Base-by-base conservation (phyloP, 257 asterid species). In the Salvia rosmarinus region DNA sequence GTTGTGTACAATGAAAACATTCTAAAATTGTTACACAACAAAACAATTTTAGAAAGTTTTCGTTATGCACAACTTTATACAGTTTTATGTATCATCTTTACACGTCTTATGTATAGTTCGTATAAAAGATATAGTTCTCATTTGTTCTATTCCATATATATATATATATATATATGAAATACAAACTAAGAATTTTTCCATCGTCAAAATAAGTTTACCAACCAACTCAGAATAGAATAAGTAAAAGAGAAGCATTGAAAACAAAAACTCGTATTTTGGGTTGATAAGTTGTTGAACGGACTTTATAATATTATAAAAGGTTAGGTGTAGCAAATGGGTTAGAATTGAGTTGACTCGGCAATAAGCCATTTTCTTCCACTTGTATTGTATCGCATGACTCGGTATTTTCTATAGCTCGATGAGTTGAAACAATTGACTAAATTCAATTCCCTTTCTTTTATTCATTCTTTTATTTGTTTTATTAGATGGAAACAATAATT, bases 291-390 rank as follows among this genome's bases (percentile, higher is more conserved):
- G 75, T 43, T 57, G 46, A 57, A 12, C 12, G 25, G 35, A 21
- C 39, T 46, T 66, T n/a, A 32, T 55, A 21, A 35, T 32, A 32
- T 4, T 32, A 9, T 30, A 59, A 35, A 14, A 44, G 44, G 68
- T 70, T 57, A 43, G 75, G 75, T 60, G 68, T 52, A 20, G 10
- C 17, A 46, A 19, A 50, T 5, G 62, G 69, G 13, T 28, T 13
- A 34, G 16, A 52, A 68, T 63, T 63, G 68, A 42, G 9, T 55
- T 55, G 37, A 55, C 73, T 11, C 1, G 2, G 52, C 8, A 50
- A 66, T 37, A 1, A 1, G 23, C 37, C 25, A 9, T n/a, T 47
- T 47, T 25, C 20, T 34, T 16, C 59, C 40, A 55, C 60, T 55
- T 54, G 21, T 28, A 40, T 39, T n/a, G n/a, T 14, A 17, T 51